Evolutionary conservation across 768 basidiomycete species (phyloP).

Genomic region (Mycena pura): DNA sequence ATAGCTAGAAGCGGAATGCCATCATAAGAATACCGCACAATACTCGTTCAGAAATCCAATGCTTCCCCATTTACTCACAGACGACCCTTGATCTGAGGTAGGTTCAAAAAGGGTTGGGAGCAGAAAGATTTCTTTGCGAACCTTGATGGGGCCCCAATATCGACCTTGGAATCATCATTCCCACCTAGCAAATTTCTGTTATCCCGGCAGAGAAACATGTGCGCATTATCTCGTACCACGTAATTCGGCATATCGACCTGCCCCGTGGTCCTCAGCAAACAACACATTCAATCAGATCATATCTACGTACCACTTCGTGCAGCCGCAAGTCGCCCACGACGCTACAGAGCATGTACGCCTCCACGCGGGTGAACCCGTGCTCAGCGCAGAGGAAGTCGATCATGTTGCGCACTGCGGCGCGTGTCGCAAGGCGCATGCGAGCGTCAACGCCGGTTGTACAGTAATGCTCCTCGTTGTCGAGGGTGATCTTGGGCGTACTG

Average conservation of each 20-base stretch:
- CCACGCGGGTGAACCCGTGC: conserved; percentile 49
- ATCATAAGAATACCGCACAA: too few relatives aligned
- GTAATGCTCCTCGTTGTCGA: conserved; percentile 50
- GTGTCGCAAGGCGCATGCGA: conserved; percentile 61
- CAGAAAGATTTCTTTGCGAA: too few relatives aligned
- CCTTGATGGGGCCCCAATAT: too few relatives aligned
- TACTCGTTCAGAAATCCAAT: too few relatives aligned
- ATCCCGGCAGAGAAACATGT: too few relatives aligned
- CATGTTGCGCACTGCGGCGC: conserved; percentile 64
- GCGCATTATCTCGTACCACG: conserved; percentile 55
- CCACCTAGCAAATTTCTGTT: too few relatives aligned
- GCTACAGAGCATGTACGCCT: conserved; percentile 68
- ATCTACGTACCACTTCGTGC: conserved; percentile 62
- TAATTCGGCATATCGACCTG: conserved; percentile 74
- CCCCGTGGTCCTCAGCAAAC: background rate
- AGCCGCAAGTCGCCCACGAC: conserved; percentile 64
- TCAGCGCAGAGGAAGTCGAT: conserved; percentile 56
- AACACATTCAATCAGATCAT: background rate
- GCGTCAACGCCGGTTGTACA: conserved; percentile 64
- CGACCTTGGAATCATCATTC: conserved; percentile 31
- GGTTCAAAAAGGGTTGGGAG: too few relatives aligned
- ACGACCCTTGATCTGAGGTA: too few relatives aligned
- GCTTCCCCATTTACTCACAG: too few relatives aligned
- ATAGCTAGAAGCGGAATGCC: too few relatives aligned
- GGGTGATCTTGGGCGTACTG: conserved; percentile 38